phyloP scores from a whole-genome alignment of 2,329 filamentous ascomycete species.

The Aureobasidium sp. region DNA sequence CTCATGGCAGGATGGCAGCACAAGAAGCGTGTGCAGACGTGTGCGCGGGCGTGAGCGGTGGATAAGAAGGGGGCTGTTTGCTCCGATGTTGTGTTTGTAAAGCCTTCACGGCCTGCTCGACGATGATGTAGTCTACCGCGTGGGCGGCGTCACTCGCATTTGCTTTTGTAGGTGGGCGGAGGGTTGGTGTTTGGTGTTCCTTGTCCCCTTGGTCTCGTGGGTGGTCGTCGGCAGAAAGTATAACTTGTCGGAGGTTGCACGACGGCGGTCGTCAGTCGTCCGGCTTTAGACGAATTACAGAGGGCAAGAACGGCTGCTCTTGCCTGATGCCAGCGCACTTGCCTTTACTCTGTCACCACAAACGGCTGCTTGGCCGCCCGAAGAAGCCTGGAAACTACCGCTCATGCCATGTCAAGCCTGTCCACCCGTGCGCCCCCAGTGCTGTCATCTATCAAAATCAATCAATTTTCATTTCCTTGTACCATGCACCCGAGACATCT shows the following conservation, averaged over 20 bases:
- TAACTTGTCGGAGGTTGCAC: not conserved
- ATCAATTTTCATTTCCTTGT: not conserved
- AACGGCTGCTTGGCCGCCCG: constrained; percentile 8
- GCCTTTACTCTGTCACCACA: not conserved
- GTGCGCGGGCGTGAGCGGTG: not conserved
- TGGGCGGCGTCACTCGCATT: not conserved
- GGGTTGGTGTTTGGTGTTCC: not conserved
- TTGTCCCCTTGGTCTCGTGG: not conserved
- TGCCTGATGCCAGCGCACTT: constrained; percentile 6
- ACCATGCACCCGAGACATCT: not conserved
- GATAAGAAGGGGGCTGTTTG: not conserved
- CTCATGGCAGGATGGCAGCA: constrained; percentile 7
- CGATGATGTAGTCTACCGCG: constrained; percentile 6
- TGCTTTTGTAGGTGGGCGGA: not conserved
- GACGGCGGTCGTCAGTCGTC: not conserved
- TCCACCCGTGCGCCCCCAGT: not conserved
- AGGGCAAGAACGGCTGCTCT: not conserved
- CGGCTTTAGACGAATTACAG: not conserved
- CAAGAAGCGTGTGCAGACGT: constrained; percentile 10
- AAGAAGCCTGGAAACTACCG: not conserved
- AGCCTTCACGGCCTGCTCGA: not conserved
- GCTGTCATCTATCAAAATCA: not conserved
- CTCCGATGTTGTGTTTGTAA: constrained; percentile 4
- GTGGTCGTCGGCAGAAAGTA: not conserved
- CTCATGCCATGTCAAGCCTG: not conserved